A percentile compares a stretch with the other conserved stretches of the same genome.
Evolutionary conservation across 768 basidiomycete species (phyloP).

Genomic region (Suillus plorans): DNA sequence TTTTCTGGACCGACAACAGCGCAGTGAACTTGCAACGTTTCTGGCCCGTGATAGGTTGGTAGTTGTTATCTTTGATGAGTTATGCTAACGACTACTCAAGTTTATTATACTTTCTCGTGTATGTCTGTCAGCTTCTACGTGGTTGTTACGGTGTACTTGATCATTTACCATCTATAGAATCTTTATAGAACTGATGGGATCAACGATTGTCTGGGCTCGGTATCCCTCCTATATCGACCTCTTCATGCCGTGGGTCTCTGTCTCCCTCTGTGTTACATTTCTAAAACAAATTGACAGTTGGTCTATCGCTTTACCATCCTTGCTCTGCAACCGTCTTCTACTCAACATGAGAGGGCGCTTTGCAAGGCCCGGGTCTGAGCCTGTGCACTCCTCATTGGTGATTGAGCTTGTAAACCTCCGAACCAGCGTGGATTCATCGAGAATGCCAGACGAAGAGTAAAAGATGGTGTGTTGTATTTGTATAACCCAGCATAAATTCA

Average conservation of each 20-base stretch:
- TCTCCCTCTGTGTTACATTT: background rate
- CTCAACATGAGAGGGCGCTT: conserved; percentile 22
- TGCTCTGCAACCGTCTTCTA: conserved; percentile 24
- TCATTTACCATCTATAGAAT: conserved; percentile 10
- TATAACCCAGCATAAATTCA: background rate
- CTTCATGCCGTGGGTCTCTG: conserved; percentile 22
- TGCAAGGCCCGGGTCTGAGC: background rate
- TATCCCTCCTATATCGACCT: conserved; percentile 19
- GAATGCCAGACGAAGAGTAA: background rate
- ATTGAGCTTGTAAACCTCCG: background rate
- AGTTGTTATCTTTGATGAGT: background rate
- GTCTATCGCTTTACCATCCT: conserved; percentile 24
- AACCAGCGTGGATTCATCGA: background rate
- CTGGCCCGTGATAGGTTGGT: conserved; percentile 15
- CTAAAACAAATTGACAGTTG: conserved; percentile 15
- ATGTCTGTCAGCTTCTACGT: conserved; percentile 2
- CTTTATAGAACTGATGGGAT: conserved; percentile 17
- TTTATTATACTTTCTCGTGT: conserved; percentile 24
- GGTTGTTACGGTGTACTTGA: background rate
- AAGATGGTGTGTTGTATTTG: background rate
- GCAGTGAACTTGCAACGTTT: conserved; percentile 5
- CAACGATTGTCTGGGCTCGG: conserved; percentile 20
- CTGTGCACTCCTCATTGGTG: background rate
- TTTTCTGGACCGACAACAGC: conserved; percentile 4
- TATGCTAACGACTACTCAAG: conserved; percentile 6